These are phyloP conservation scores for Picochlorum sp. DNA, from an alignment of 139 green algal species.

Conservation along the genomic window DNA sequence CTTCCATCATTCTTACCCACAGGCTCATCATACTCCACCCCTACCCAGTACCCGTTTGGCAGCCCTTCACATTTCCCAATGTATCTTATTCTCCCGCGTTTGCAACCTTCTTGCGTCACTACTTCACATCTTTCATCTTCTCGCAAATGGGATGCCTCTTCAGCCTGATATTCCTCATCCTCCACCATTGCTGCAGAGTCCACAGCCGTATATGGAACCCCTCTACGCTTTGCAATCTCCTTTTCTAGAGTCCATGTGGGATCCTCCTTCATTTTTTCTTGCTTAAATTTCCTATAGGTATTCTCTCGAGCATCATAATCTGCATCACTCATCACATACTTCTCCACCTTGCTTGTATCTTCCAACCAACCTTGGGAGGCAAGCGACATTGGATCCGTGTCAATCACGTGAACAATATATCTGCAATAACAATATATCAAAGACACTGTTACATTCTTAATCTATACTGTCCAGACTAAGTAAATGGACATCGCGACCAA, in stretches of 20 bases:
- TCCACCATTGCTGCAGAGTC: conserved; percentile 18
- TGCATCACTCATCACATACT: conserved; percentile 95
- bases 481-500: conserved; percentile 14
- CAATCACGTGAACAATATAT: conserved; percentile 77
- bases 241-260: conserved; percentile 83
- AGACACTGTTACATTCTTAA: not conserved
- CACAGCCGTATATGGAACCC: conserved; percentile 29
- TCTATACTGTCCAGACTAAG: not conserved
- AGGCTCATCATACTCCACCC: conserved; percentile 92
- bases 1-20: conserved; percentile 92
- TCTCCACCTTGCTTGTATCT: conserved; percentile 87
- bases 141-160: conserved; percentile 30
- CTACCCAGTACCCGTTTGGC: conserved; percentile 72
- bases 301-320: conserved; percentile 83
- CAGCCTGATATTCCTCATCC: conserved; percentile 30
- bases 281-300: conserved; percentile 82
- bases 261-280: conserved; percentile 63
- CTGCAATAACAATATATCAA: too few relatives aligned
- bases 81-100: conserved; percentile 65
- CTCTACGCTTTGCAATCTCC: conserved; percentile 55
- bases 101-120: conserved; percentile 60
- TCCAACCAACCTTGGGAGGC: conserved; percentile 88
- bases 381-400: conserved; percentile 76
- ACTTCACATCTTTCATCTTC: conserved; percentile 77
- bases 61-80: conserved; percentile 18